These are phyloP conservation scores for Penicillium daleae DNA, from an alignment of 495 filamentous ascomycete genomes.

Conservation along the genomic window DNA sequence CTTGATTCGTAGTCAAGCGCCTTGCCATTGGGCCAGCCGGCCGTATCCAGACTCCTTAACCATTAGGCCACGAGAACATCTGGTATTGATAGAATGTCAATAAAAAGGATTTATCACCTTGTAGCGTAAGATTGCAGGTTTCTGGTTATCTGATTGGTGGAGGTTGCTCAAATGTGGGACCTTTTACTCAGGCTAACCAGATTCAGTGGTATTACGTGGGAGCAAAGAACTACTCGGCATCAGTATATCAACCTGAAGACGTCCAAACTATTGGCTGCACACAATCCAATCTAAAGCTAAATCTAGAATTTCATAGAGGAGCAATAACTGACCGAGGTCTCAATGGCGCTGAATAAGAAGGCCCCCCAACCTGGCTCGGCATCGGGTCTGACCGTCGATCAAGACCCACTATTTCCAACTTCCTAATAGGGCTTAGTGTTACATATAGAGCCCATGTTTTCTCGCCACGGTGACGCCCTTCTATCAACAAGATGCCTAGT, in stretches of 20 bases:
- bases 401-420: neutral
- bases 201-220: too few relatives aligned
- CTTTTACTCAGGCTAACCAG: too few relatives aligned
- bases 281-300: too few relatives aligned
- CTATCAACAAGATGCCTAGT: neutral
- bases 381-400: neutral
- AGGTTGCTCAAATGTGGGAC: too few relatives aligned
- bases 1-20: constrained; percentile 75
- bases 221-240: too few relatives aligned
- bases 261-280: too few relatives aligned
- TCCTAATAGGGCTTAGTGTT: neutral
- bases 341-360: neutral
- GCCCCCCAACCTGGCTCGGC: neutral
- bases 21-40: constrained; percentile 70
- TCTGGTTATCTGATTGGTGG: neutral
- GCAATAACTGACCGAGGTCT: neutral
- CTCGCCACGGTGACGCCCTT: neutral
- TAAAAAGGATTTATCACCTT: too few relatives aligned
- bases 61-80: neutral
- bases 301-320: too few relatives aligned
- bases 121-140: too few relatives aligned
- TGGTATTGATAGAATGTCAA: too few relatives aligned
- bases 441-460: too few relatives aligned
- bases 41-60: constrained; percentile 7
- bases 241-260: too few relatives aligned